A percentile compares a stretch with the other conserved stretches of the same genome.
phyloP scores from a whole-genome alignment of 768 basidiomycete species.

The Phaeolepiota aurea region DNA sequence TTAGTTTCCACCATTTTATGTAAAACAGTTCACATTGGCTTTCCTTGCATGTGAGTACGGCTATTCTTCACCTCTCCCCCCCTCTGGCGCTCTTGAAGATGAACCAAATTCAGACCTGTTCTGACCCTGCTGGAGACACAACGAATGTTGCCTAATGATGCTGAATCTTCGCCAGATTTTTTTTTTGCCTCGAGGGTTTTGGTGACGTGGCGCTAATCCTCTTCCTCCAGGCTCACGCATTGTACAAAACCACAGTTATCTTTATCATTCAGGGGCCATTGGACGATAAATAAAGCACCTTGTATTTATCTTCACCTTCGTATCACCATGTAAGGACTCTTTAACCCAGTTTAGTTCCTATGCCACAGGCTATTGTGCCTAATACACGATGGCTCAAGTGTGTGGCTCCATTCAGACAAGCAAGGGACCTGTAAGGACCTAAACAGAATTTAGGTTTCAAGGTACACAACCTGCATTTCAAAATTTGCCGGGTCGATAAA shows the following conservation, averaged over 20 bases:
- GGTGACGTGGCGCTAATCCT: not conserved
- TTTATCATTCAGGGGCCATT: not conserved
- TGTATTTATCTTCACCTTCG: not conserved
- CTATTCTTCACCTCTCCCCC: not conserved
- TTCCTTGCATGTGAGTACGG: not conserved
- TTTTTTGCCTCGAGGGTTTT: not conserved
- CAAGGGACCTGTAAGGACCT: too few relatives aligned
- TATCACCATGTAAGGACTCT: too few relatives aligned
- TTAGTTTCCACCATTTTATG: not conserved
- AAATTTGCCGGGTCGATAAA: too few relatives aligned
- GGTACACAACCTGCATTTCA: too few relatives aligned
- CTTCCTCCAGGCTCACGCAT: not conserved
- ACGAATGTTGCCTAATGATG: conserved; percentile 1
- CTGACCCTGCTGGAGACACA: not conserved
- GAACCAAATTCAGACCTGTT: conserved; percentile 3
- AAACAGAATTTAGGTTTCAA: too few relatives aligned
- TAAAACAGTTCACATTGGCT: not conserved
- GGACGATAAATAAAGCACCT: not conserved
- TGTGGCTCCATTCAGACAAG: too few relatives aligned
- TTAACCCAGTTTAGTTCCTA: too few relatives aligned
- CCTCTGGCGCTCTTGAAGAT: not conserved
- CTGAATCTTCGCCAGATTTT: not conserved
- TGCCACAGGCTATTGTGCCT: too few relatives aligned
- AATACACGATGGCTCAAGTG: too few relatives aligned
- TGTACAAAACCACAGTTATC: not conserved